phyloP scores from a whole-genome alignment of 805 yeast species.

The Schwanniomyces sp. region DNA sequence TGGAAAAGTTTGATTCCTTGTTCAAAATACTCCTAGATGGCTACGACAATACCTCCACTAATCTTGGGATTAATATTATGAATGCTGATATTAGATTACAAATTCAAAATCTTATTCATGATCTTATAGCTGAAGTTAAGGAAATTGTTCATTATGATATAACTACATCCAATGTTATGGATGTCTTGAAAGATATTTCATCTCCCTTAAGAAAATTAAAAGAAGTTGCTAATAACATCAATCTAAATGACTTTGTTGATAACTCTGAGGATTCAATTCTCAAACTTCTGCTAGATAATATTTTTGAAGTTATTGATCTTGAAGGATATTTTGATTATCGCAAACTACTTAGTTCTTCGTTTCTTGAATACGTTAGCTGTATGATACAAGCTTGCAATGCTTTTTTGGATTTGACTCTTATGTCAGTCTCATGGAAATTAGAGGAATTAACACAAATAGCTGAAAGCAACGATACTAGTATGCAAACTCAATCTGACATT shows the following conservation, averaged over 20 bases:
- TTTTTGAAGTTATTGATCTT: constrained; percentile 21
- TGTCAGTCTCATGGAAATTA: constrained; percentile 32
- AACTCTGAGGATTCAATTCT: constrained; percentile 3
- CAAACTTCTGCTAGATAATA: constrained; percentile 12
- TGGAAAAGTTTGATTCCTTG: constrained; percentile 10
- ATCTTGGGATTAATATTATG: constrained; percentile 7
- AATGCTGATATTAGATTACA: constrained; percentile 21
- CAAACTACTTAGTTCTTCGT: constrained; percentile 13
- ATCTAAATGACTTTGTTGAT: constrained; percentile 20
- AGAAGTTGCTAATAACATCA: constrained; percentile 23
- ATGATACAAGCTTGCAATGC: constrained; percentile 11
- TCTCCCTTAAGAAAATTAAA: constrained; percentile 21
- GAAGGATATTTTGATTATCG: constrained; percentile 15
- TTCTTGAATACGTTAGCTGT: constrained; percentile 8
- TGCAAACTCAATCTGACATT: constrained; percentile 22
- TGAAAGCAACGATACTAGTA: constrained; percentile 13
- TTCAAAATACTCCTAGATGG: constrained; percentile 11
- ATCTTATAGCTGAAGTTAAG: constrained; percentile 17
- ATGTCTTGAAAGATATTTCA: constrained; percentile 11
- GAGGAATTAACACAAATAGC: constrained; percentile 28
- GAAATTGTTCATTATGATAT: constrained; percentile 11
- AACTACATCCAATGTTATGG: constrained; percentile 8
- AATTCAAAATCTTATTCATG: constrained; percentile 24
- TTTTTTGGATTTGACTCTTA: constrained; percentile 24
- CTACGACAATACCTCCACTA: constrained; percentile 6